Conservation (phyloP, 2,329 filamentous ascomycete species). For the Cercospora berteroae region DNA sequence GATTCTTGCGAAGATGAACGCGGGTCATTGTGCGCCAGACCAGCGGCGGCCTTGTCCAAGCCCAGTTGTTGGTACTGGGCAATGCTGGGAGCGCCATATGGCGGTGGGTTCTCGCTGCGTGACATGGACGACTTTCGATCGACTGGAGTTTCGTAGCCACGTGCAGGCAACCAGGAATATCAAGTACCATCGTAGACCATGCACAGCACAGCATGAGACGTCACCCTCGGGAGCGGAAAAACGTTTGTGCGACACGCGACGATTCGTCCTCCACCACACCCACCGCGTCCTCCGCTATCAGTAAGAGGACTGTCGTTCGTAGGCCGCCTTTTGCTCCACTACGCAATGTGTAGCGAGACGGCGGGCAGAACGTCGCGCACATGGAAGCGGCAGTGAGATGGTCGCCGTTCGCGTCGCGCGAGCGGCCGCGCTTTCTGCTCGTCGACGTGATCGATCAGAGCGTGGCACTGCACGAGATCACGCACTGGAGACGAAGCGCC, state of each 20-base stretch:
- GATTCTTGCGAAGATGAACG: slow-evolving; percentile 49
- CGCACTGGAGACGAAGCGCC: neutral
- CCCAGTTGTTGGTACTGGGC: slow-evolving; percentile 20
- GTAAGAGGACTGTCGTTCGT: neutral
- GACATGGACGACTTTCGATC: slow-evolving; percentile 7
- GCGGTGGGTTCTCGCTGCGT: slow-evolving; percentile 18
- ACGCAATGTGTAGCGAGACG: neutral
- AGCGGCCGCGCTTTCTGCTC: slow-evolving; percentile 58
- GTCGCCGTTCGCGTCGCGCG: slow-evolving; percentile 57
- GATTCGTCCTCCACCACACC: neutral
- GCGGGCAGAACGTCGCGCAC: neutral
- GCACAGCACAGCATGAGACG: neutral
- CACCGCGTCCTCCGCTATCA: neutral
- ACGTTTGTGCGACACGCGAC: neutral
- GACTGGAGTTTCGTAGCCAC: neutral
- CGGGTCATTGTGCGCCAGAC: slow-evolving; percentile 37
- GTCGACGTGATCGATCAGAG: slow-evolving; percentile 60
- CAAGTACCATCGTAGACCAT: neutral
- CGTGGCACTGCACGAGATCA: slow-evolving; percentile 54
- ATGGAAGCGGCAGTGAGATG: slow-evolving; percentile 58
- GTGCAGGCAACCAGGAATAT: neutral
- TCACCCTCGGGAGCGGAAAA: neutral
- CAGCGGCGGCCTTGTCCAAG: slow-evolving; percentile 20
- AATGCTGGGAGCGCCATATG: slow-evolving; percentile 17
- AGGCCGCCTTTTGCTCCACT: neutral